phyloP scores from a whole-genome alignment of 2,329 filamentous ascomycete species.

The Pseudopyricularia javanii region DNA sequence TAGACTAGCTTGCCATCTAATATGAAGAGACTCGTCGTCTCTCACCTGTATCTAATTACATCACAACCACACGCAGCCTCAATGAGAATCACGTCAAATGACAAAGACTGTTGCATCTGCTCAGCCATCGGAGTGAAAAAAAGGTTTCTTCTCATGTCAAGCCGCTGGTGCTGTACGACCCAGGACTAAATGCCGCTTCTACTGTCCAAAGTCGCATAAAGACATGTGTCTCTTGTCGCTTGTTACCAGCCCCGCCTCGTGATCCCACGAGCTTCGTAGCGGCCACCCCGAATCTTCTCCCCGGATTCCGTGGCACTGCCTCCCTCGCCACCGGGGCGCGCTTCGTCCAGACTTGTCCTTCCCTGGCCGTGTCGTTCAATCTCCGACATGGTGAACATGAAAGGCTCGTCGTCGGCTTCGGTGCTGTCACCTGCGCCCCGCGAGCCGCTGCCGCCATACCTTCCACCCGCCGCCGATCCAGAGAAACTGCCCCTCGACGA shows the following conservation, averaged over 20 bases:
- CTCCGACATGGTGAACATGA: constrained; percentile 64
- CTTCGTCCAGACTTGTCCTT: constrained; percentile 47
- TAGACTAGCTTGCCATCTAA: neutral
- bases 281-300: neutral
- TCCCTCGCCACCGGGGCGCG: constrained; percentile 12
- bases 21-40: neutral
- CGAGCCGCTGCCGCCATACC: constrained; percentile 23
- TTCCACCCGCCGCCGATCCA: constrained; percentile 18
- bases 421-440: constrained; percentile 26
- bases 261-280: neutral
- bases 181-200: neutral
- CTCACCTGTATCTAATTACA: neutral
- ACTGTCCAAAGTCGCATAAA: neutral
- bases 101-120: neutral
- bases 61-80: neutral
- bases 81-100: neutral
- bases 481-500: constrained; percentile 32
- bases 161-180: neutral
- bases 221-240: neutral
- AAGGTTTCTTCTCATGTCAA: neutral
- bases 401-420: constrained; percentile 52
- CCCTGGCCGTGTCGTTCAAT: constrained; percentile 36
- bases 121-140: neutral
- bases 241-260: neutral
- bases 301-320: constrained; percentile 12